Evolutionary conservation across 495 filamentous ascomycete genomes (phyloP).

Genomic region (Aspergillus campestris): DNA sequence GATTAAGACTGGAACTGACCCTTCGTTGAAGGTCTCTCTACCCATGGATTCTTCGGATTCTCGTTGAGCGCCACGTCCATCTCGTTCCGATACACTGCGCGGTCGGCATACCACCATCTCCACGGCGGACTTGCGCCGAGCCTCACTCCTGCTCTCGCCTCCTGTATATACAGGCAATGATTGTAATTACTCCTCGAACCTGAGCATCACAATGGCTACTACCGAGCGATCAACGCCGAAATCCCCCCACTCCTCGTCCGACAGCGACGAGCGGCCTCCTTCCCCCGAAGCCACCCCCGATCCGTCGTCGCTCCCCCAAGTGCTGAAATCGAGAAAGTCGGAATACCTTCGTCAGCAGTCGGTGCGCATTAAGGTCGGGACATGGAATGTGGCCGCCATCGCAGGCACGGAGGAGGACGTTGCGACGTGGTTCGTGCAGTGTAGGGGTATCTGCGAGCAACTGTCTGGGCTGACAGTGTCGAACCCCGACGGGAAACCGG

Average conservation of each 20-base stretch:
- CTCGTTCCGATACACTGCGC: too few species aligned
- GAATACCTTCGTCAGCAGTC: slow-evolving; percentile 67
- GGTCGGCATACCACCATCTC: too few species aligned
- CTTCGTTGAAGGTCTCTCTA: too few species aligned
- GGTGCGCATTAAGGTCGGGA: slow-evolving; percentile 77
- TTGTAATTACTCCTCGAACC: too few species aligned
- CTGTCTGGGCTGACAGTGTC: slow-evolving; percentile 38
- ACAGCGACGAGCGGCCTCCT: slow-evolving; percentile 12
- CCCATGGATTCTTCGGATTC: too few species aligned
- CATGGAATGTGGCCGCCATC: slow-evolving; percentile 89
- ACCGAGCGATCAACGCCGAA: slow-evolving; percentile 4
- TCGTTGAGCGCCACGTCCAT: too few species aligned
- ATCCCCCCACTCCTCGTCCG: slow-evolving; percentile 10
- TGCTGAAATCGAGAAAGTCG: slow-evolving; percentile 58
- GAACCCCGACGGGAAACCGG: background rate
- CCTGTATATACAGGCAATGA: too few species aligned
- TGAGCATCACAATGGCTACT: too few species aligned
- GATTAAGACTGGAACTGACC: too few species aligned
- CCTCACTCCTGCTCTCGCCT: too few species aligned
- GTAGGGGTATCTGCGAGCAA: slow-evolving; percentile 56
- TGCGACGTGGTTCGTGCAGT: slow-evolving; percentile 74
- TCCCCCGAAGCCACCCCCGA: slow-evolving; percentile 19
- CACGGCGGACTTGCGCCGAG: too few species aligned
- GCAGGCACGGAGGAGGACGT: slow-evolving; percentile 79
- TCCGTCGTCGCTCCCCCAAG: slow-evolving; percentile 44